Evolutionary conservation across 2,329 filamentous ascomycete genomes (phyloP).

Genomic region (Blastomyces emzantsi): DNA sequence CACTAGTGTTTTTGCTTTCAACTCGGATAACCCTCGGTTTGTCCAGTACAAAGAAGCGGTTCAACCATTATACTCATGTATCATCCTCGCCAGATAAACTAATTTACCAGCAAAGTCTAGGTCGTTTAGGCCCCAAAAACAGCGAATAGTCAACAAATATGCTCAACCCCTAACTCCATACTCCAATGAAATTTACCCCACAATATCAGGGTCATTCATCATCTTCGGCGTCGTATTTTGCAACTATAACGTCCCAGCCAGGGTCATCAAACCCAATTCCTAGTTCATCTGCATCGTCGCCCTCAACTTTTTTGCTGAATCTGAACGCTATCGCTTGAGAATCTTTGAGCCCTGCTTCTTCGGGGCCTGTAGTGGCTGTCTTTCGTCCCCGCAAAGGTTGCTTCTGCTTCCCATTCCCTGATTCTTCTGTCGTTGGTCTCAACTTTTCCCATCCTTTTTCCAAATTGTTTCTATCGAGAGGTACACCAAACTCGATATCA

Average conservation of each 20-base stretch:
- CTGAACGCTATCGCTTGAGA: constrained; percentile 34
- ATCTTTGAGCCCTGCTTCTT: constrained; percentile 33
- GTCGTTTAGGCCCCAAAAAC: too few species aligned
- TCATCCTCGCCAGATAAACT: background rate
- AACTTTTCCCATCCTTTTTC: constrained; percentile 43
- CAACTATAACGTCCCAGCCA: constrained; percentile 18
- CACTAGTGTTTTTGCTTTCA: background rate
- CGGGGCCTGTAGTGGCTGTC: constrained; percentile 25
- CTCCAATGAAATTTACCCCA: background rate
- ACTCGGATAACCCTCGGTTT: background rate
- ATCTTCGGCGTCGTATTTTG: constrained; percentile 17
- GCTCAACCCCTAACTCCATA: background rate
- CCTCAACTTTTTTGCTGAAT: constrained; percentile 27
- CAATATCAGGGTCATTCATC: constrained; percentile 5
- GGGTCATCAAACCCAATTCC: constrained; percentile 26
- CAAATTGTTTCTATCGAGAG: constrained; percentile 40
- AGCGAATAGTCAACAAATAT: background rate
- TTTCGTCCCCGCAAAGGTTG: constrained; percentile 24
- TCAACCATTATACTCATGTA: background rate
- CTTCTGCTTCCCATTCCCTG: constrained; percentile 21
- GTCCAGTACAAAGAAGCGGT: background rate
- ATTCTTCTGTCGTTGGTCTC: constrained; percentile 25
- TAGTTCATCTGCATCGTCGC: constrained; percentile 22
- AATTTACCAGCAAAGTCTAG: background rate
- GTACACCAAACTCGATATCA: constrained; percentile 41